Evolutionary conservation across 257 asterid genomes (phyloP).

Genomic region (Plantago ovata): DNA sequence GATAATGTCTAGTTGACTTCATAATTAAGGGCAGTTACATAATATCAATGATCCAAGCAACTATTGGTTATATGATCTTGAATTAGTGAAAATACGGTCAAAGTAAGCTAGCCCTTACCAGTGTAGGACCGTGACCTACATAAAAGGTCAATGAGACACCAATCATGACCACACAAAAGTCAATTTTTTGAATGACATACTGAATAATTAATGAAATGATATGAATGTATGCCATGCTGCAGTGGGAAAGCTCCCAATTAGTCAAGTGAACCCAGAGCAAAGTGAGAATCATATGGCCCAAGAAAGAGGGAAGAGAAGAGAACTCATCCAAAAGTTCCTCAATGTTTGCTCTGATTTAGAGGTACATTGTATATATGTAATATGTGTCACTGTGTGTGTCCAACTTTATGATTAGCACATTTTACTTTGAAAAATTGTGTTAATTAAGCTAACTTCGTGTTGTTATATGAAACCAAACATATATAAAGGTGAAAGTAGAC

Average conservation of each 20-base stretch:
- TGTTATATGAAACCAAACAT: background rate
- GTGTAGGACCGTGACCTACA: background rate
- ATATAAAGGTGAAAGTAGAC: conserved; percentile 61
- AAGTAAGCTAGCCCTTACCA: background rate
- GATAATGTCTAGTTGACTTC: no score
- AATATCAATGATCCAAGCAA: no score
- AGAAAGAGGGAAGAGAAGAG: conserved; percentile 37
- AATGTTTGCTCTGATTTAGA: conserved; percentile 31
- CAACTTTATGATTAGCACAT: no score
- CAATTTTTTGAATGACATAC: no score
- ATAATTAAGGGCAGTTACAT: no score
- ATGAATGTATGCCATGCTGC: conserved; percentile 5
- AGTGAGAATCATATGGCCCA: conserved; percentile 31
- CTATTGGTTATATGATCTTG: background rate
- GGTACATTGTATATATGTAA: conserved; percentile 21
- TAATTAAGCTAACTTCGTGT: background rate
- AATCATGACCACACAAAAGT: background rate
- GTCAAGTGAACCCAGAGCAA: conserved; percentile 41
- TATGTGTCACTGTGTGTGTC: background rate
- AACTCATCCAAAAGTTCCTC: conserved; percentile 33
- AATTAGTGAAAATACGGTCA: background rate
- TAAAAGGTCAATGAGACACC: background rate
- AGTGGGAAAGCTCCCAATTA: conserved; percentile 50
- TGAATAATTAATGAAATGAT: no score
- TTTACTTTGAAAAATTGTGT: no score